These are phyloP conservation scores for Xanthoconium separans DNA, from an alignment of 1,284 basidiomycete genomes.

Conservation along the genomic window DNA sequence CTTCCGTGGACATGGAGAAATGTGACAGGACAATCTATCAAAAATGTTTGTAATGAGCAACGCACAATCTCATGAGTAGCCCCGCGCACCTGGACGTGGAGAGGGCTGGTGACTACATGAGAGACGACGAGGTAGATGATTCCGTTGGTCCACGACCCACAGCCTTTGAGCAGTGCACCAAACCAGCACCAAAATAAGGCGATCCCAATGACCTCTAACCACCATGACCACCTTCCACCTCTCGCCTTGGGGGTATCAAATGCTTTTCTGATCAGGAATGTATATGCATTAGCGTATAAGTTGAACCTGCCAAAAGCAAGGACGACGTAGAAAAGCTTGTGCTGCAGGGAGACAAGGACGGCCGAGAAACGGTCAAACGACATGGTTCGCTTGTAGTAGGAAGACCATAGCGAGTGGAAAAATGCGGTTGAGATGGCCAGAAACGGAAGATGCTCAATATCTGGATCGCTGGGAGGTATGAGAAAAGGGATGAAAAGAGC, in stretches of 20 bases:
- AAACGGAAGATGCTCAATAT: slow-evolving; percentile 96
- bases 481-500: slow-evolving; percentile 6
- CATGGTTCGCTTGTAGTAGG: slow-evolving; percentile 93
- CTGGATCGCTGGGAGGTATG: slow-evolving; percentile 75
- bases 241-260: slow-evolving; percentile 57
- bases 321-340: slow-evolving; percentile 91
- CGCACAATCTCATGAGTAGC: background rate
- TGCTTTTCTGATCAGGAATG: slow-evolving; percentile 65
- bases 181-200: slow-evolving; percentile 84
- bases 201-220: slow-evolving; percentile 68
- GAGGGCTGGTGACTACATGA: slow-evolving; percentile 78
- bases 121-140: slow-evolving; percentile 76
- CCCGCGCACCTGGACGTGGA: slow-evolving; percentile 74
- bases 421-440: slow-evolving; percentile 92
- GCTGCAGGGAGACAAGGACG: slow-evolving; percentile 77
- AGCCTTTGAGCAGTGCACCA: slow-evolving; percentile 58
- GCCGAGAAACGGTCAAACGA: slow-evolving; percentile 73
- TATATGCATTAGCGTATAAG: slow-evolving; percentile 89
- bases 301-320: slow-evolving; percentile 95
- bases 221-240: slow-evolving; percentile 71
- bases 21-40: slow-evolving; percentile 94
- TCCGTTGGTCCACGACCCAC: slow-evolving; percentile 65
- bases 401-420: slow-evolving; percentile 84
- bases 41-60: slow-evolving; percentile 6
- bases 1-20: slow-evolving; percentile 93